Evolutionary conservation across 2,329 filamentous ascomycete species (phyloP).

Genomic region (Monosporascus sp.): DNA sequence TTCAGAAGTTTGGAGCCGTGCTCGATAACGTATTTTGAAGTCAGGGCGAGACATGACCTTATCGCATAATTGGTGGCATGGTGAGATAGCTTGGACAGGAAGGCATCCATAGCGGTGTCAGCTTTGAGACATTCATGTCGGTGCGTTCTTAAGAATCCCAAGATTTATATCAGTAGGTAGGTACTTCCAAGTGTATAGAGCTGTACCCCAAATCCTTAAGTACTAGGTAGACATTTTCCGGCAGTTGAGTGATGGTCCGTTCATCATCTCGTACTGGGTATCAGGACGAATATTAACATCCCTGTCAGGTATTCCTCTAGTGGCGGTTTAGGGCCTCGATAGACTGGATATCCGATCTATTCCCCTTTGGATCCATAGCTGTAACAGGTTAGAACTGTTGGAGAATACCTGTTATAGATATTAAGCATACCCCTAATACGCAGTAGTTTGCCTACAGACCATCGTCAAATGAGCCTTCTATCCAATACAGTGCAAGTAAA

Average conservation of each 20-base stretch:
- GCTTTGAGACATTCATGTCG: slow-evolving; percentile 4
- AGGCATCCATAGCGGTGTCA: slow-evolving; percentile 60
- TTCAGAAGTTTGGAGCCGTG: slow-evolving; percentile 76
- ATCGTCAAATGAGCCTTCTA: background rate
- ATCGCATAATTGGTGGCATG: slow-evolving; percentile 93
- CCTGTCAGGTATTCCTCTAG: no score
- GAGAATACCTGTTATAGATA: no score
- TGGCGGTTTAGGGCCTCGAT: no score
- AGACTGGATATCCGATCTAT: no score
- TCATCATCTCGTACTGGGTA: background rate
- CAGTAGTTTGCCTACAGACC: no score
- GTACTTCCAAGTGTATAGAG: background rate
- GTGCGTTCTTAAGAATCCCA: slow-evolving; percentile 1
- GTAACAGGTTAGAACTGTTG: no score
- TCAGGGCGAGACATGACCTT: slow-evolving; percentile 78
- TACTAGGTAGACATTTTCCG: background rate
- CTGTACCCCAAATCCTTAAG: background rate
- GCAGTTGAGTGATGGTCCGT: background rate
- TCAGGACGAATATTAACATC: no score
- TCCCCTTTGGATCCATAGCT: no score
- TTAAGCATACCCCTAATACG: no score
- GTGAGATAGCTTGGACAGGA: slow-evolving; percentile 47
- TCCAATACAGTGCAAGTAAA: no score
- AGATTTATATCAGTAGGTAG: background rate
- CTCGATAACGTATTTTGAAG: slow-evolving; percentile 76